A percentile compares a stretch with the other conserved stretches of the same genome.
phyloP scores from a whole-genome alignment of 768 basidiomycete species.

The Trametes villosa region DNA sequence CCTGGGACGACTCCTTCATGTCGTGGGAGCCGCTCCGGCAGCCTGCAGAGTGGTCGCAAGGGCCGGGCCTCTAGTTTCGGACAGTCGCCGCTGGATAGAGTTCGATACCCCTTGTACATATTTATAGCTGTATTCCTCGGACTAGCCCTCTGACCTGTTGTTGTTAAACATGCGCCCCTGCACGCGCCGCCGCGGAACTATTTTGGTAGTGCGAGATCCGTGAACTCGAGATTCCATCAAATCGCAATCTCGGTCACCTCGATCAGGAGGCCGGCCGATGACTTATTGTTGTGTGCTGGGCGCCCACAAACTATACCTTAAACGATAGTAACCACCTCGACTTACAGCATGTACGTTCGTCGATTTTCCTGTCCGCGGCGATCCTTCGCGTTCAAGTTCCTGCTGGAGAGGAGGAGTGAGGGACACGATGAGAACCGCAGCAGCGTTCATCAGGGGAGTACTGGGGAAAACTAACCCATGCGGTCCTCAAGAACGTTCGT shows the following conservation, averaged over 20 bases:
- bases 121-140: slow-evolving; percentile 12
- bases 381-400: too few relatives aligned
- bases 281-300: background rate
- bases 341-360: background rate
- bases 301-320: background rate
- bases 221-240: slow-evolving; percentile 21
- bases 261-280: slow-evolving; percentile 9
- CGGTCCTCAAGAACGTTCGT: background rate
- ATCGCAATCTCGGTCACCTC: slow-evolving; percentile 14
- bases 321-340: background rate
- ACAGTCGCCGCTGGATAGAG: background rate
- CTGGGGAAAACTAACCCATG: background rate
- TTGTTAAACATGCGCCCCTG: background rate
- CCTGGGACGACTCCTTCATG: slow-evolving; percentile 63
- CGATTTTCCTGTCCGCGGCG: too few relatives aligned
- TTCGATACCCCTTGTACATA: slow-evolving; percentile 12
- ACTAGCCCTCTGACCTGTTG: background rate
- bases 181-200: slow-evolving; percentile 12
- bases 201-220: slow-evolving; percentile 16
- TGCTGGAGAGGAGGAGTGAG: too few relatives aligned
- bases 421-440: too few relatives aligned
- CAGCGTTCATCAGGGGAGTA: too few relatives aligned
- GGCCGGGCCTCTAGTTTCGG: background rate
- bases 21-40: slow-evolving; percentile 58
- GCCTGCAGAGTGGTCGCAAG: slow-evolving; percentile 22